phyloP scores from a whole-genome alignment of 169 alveolate genomes.

The Plasmodium gaboni region DNA sequence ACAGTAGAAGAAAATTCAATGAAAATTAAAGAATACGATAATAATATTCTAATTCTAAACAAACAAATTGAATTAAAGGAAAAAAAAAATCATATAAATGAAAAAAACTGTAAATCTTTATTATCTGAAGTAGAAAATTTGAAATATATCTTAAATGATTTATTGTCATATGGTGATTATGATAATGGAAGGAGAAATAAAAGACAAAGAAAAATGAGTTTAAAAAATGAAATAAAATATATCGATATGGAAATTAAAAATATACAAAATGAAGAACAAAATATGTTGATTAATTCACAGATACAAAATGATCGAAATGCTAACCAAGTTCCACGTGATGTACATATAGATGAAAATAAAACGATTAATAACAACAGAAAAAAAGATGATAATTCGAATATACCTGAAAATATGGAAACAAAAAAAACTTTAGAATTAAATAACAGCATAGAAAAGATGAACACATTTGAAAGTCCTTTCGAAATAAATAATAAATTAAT shows the following conservation, averaged over 20 bases:
- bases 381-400: background rate
- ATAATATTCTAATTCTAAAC: slow-evolving; percentile 13
- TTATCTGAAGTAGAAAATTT: slow-evolving; percentile 43
- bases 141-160: slow-evolving; percentile 47
- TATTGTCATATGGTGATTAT: slow-evolving; percentile 14
- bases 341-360: too few species aligned
- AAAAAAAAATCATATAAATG: slow-evolving; percentile 6
- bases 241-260: too few species aligned
- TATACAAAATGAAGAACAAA: too few species aligned
- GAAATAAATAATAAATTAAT: too few species aligned
- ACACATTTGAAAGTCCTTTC: background rate
- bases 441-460: background rate
- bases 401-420: background rate
- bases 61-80: slow-evolving; percentile 7
- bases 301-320: background rate
- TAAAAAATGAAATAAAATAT: too few species aligned
- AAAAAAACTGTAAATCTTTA: slow-evolving; percentile 49
- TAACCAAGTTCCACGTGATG: background rate
- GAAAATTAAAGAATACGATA: slow-evolving; percentile 38
- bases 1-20: slow-evolving; percentile 8
- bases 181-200: background rate
- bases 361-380: background rate
- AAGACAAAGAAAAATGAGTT: background rate
- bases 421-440: background rate
- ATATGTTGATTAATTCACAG: too few species aligned